Evolutionary conservation across 2,329 filamentous ascomycete species (phyloP).

Genomic region (Arachnomyces sp.): DNA sequence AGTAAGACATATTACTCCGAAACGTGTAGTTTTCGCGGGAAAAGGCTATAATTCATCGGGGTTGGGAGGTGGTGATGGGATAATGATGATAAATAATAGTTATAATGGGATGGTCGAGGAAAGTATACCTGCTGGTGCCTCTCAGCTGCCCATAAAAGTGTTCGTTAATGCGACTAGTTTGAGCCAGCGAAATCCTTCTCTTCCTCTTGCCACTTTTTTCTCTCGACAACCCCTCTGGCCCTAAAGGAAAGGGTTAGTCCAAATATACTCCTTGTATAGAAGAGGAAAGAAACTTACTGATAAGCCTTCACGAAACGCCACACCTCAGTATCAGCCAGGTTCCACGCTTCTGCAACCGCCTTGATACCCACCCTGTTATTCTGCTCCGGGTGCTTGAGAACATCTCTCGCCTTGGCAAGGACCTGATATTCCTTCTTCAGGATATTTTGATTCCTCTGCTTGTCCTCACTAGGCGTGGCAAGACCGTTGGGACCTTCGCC

Average conservation of each 20-base stretch:
- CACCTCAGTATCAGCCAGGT: conserved; percentile 54
- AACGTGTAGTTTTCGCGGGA: no score
- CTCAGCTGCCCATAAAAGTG: no score
- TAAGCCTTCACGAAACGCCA: conserved; percentile 58
- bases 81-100: no score
- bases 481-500: conserved; percentile 28
- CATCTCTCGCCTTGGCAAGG: conserved; percentile 42
- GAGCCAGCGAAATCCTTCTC: conserved; percentile 48
- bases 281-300: conserved; percentile 24
- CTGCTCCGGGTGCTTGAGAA: conserved; percentile 33
- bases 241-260: conserved; percentile 18
- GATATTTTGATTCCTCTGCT: conserved; percentile 18
- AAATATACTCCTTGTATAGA: neutral
- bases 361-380: conserved; percentile 31
- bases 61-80: no score
- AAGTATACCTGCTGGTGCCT: no score
- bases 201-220: conserved; percentile 52
- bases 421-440: conserved; percentile 38
- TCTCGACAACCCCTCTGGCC: conserved; percentile 48
- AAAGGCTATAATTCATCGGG: no score
- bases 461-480: conserved; percentile 23
- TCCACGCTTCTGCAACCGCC: conserved; percentile 45
- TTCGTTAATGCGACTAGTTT: conserved; percentile 15
- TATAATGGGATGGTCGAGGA: no score
- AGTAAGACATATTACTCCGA: no score